phyloP scores from a whole-genome alignment of 2,329 filamentous ascomycete genomes.

The Acarospora socialis region DNA sequence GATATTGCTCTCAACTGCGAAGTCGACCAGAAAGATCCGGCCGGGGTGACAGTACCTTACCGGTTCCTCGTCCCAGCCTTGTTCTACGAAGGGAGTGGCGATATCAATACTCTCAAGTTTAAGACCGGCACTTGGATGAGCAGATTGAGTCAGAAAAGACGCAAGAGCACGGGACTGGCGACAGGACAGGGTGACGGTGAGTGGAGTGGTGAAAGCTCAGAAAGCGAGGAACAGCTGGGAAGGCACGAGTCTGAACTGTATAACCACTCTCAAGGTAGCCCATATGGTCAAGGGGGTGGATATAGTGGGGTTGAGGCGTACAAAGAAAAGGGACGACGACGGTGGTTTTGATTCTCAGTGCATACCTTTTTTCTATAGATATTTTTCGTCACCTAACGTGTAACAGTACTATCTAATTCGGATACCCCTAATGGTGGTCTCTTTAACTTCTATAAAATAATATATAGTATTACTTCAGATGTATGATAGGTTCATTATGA shows the following conservation, averaged over 20 bases:
- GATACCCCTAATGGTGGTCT: too few relatives aligned
- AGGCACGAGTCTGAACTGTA: conserved; percentile 1
- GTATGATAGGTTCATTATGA: too few relatives aligned
- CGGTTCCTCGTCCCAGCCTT: conserved; percentile 71
- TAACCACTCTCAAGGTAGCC: not conserved
- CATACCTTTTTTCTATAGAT: too few relatives aligned
- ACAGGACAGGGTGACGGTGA: conserved; percentile 15
- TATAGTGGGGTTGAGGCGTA: conserved; percentile 23
- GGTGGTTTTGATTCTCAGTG: too few relatives aligned
- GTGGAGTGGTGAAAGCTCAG: conserved; percentile 16
- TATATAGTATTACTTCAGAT: too few relatives aligned
- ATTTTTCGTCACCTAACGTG: too few relatives aligned
- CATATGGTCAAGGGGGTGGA: conserved; percentile 10
- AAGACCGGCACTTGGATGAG: not conserved
- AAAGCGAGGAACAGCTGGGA: conserved; percentile 1
- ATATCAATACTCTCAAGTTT: conserved; percentile 6
- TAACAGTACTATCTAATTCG: too few relatives aligned
- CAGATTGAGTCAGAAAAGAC: not conserved
- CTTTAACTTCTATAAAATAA: too few relatives aligned
- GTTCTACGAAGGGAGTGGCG: conserved; percentile 29
- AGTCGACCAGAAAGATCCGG: conserved; percentile 68
- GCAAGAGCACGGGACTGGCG: conserved; percentile 6
- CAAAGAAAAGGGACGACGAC: conserved; percentile 13
- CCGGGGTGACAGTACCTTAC: conserved; percentile 79
- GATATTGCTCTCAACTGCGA: conserved; percentile 85